phyloP scores from a whole-genome alignment of 2,329 filamentous ascomycete genomes.

The Fusarium zealandicum region DNA sequence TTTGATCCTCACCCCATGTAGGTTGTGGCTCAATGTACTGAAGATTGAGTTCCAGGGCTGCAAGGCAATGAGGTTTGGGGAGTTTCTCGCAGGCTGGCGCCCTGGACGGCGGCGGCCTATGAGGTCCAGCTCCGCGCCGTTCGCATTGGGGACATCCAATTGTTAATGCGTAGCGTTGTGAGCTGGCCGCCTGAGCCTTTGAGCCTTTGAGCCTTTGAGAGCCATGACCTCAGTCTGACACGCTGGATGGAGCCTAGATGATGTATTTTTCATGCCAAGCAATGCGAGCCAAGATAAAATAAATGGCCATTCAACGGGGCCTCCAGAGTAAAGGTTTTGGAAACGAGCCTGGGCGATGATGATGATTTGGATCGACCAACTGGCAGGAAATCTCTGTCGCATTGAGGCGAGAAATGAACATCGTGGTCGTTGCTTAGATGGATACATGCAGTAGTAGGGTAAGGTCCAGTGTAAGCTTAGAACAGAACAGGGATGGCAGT shows the following conservation, averaged over 20 bases:
- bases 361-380: conserved; percentile 32
- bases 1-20: neutral
- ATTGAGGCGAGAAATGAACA: neutral
- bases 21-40: conserved; percentile 12
- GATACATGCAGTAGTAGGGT: too few species aligned
- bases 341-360: conserved; percentile 16
- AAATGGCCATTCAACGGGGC: conserved; percentile 14
- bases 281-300: conserved; percentile 31
- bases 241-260: conserved; percentile 32
- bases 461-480: neutral
- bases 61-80: neutral
- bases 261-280: conserved; percentile 27
- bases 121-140: conserved; percentile 14
- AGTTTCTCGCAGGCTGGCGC: neutral
- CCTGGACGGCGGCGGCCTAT: conserved; percentile 5
- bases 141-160: conserved; percentile 6
- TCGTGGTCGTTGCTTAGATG: conserved; percentile 3
- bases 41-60: conserved; percentile 15
- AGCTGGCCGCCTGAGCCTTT: conserved; percentile 23
- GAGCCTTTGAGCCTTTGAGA: conserved; percentile 29
- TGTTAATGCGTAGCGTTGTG: conserved; percentile 10
- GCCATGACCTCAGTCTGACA: conserved; percentile 41
- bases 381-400: conserved; percentile 15
- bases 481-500: neutral
- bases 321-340: conserved; percentile 22